Percentiles rank a stretch among this genome's conserved stretches.
Evolutionary conservation across 192 early-diverging fungal species (phyloP).

Genomic region (Umbelopsis ramanniana): DNA sequence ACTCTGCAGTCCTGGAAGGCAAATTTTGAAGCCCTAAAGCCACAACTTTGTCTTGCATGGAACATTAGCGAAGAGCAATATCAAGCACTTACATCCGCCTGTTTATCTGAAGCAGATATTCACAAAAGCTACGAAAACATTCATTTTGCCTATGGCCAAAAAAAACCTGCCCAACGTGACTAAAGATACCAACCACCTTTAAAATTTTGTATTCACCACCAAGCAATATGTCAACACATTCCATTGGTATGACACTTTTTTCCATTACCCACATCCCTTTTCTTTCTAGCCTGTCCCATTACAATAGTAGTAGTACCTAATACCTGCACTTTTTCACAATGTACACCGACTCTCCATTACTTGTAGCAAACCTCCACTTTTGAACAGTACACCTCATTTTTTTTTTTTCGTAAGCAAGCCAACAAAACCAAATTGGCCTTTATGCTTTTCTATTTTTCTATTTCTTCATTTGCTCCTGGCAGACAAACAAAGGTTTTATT

Average conservation of each 20-base stretch:
- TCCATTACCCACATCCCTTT: neutral
- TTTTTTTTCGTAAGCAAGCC: too few species aligned
- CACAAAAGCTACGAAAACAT: slow-evolving; percentile 47
- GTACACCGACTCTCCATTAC: too few species aligned
- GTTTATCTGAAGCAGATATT: slow-evolving; percentile 40
- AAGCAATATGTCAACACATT: neutral
- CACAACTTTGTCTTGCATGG: slow-evolving; percentile 31
- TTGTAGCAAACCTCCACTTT: too few species aligned
- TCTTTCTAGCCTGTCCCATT: neutral
- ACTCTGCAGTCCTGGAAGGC: slow-evolving; percentile 42
- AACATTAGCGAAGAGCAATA: slow-evolving; percentile 32
- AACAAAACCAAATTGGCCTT: too few species aligned
- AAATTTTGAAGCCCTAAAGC: slow-evolving; percentile 32
- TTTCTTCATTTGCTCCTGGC: too few species aligned
- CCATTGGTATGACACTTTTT: neutral
- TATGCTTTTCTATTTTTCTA: too few species aligned
- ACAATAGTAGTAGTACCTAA: too few species aligned
- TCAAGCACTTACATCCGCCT: slow-evolving; percentile 25
- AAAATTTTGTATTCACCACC: too few species aligned
- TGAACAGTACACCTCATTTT: too few species aligned
- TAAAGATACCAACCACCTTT: neutral
- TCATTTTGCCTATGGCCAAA: slow-evolving; percentile 46
- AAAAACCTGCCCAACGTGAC: slow-evolving; percentile 21
- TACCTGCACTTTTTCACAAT: too few species aligned
- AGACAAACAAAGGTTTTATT: too few species aligned